Conservation (phyloP, 768 basidiomycete genomes). For the Heimioporus sp. region DNA sequence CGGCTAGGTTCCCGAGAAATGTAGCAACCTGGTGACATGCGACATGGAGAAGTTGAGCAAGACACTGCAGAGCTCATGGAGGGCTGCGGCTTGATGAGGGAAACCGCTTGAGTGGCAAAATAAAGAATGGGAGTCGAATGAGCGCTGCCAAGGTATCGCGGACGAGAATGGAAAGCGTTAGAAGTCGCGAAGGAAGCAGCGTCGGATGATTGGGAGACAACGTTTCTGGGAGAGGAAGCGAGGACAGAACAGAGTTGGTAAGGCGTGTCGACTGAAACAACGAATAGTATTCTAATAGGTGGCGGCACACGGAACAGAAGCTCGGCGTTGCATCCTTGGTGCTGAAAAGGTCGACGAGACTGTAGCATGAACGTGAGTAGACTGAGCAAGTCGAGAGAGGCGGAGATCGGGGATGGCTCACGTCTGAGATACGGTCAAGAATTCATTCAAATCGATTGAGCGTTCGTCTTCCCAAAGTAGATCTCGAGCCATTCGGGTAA, state of each 20-base stretch:
- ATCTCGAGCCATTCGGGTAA: slow-evolving; percentile 89
- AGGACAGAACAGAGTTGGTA: slow-evolving; percentile 80
- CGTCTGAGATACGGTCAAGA: slow-evolving; percentile 88
- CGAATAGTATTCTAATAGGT: slow-evolving; percentile 85
- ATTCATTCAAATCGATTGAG: slow-evolving; percentile 76
- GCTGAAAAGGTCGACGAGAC: slow-evolving; percentile 86
- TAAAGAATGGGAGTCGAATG: slow-evolving; percentile 82
- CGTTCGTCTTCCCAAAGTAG: slow-evolving; percentile 87
- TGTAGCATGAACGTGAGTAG: slow-evolving; percentile 35
- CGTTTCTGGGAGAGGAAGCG: slow-evolving; percentile 79
- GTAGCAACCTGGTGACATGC: slow-evolving; percentile 42
- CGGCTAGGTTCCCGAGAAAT: too few species aligned
- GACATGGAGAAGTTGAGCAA: slow-evolving; percentile 62
- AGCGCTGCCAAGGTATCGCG: slow-evolving; percentile 72
- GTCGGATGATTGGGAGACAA: slow-evolving; percentile 78
- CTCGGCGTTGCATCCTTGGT: slow-evolving; percentile 60
- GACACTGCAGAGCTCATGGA: slow-evolving; percentile 59
- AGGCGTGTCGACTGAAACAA: slow-evolving; percentile 79
- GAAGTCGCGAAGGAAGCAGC: slow-evolving; percentile 75
- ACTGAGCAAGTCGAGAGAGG: slow-evolving; percentile 9
- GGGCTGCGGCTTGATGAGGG: slow-evolving; percentile 61
- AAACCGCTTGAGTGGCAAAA: slow-evolving; percentile 74
- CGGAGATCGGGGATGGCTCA: slow-evolving; percentile 42
- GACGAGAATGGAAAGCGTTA: slow-evolving; percentile 74
- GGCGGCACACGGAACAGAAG: slow-evolving; percentile 58